These are phyloP conservation scores for Trichoderma orchidacearum DNA, from an alignment of 495 filamentous ascomycete genomes.

Conservation along the genomic window DNA sequence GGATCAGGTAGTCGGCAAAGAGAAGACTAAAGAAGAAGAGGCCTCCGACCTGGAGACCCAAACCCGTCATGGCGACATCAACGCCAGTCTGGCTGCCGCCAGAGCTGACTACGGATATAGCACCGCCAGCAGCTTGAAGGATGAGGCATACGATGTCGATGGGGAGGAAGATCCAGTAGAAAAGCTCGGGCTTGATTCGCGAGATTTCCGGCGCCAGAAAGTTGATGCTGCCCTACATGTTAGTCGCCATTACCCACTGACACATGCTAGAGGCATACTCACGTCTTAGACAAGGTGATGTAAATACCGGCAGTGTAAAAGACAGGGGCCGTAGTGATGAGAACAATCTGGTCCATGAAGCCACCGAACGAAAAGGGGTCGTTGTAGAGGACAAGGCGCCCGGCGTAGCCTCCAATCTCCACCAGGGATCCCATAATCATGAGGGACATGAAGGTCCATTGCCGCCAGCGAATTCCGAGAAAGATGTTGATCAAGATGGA, in stretches of 20 bases:
- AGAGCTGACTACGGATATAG: slow-evolving; percentile 11
- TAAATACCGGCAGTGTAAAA: slow-evolving; percentile 41
- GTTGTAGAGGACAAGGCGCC: slow-evolving; percentile 23
- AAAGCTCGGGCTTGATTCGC: slow-evolving; percentile 31
- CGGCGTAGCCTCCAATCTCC: slow-evolving; percentile 29
- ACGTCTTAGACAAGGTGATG: slow-evolving; percentile 25
- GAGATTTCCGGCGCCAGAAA: slow-evolving; percentile 27
- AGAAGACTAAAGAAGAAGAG: slow-evolving; percentile 26
- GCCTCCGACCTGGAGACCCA: slow-evolving; percentile 29
- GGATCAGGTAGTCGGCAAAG: slow-evolving; percentile 23
- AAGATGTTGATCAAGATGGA: slow-evolving; percentile 4
- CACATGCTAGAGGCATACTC: slow-evolving; percentile 3
- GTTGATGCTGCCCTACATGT: slow-evolving; percentile 24
- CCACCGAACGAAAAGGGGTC: slow-evolving; percentile 25
- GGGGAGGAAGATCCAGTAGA: slow-evolving; percentile 39
- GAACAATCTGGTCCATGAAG: slow-evolving; percentile 34
- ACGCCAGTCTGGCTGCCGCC: slow-evolving; percentile 18
- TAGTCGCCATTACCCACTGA: not conserved
- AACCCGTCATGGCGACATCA: slow-evolving; percentile 35
- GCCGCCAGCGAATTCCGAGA: slow-evolving; percentile 18
- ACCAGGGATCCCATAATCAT: slow-evolving; percentile 15
- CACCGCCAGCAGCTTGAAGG: slow-evolving; percentile 38
- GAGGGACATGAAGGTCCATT: slow-evolving; percentile 16
- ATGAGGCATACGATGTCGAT: slow-evolving; percentile 37
- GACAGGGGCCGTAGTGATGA: slow-evolving; percentile 35